Percentiles rank a stretch among this genome's conserved stretches.
Conservation (phyloP, 768 basidiomycete species). For the Lenzites betulinus region DNA sequence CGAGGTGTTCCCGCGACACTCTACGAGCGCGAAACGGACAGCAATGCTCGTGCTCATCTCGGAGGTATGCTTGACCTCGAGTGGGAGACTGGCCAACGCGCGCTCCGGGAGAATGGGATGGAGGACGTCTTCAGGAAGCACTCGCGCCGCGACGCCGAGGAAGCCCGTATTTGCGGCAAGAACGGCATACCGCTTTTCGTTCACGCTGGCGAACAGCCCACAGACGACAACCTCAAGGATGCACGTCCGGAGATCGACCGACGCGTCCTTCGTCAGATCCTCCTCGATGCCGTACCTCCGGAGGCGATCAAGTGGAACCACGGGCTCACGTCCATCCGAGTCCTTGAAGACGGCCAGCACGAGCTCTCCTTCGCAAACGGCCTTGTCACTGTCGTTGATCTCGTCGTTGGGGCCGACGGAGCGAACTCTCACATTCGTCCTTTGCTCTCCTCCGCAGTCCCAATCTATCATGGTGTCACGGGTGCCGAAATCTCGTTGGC, state of each 20-base stretch:
- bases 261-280: slow-evolving; percentile 7
- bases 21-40: slow-evolving; percentile 3
- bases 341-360: slow-evolving; percentile 28
- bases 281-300: slow-evolving; percentile 24
- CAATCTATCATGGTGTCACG: slow-evolving; percentile 5
- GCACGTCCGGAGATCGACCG: slow-evolving; percentile 16
- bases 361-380: slow-evolving; percentile 12
- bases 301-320: slow-evolving; percentile 45
- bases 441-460: background rate
- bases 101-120: slow-evolving; percentile 8
- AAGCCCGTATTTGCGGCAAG: slow-evolving; percentile 10
- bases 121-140: slow-evolving; percentile 1
- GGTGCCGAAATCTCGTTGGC: slow-evolving; percentile 1
- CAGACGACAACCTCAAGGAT: background rate
- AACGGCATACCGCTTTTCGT: background rate
- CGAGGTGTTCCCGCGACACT: slow-evolving; percentile 6
- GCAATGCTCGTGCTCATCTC: background rate
- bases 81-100: slow-evolving; percentile 8
- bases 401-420: slow-evolving; percentile 6
- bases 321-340: slow-evolving; percentile 35
- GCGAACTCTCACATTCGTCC: slow-evolving; percentile 1
- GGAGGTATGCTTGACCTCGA: slow-evolving; percentile 12
- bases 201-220: background rate
- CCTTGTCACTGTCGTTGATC: background rate
- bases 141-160: slow-evolving; percentile 8